A percentile compares a stretch with the other conserved stretches of the same genome.
Conservation (phyloP, 768 basidiomycete species). For the Leccinum incarnatum region DNA sequence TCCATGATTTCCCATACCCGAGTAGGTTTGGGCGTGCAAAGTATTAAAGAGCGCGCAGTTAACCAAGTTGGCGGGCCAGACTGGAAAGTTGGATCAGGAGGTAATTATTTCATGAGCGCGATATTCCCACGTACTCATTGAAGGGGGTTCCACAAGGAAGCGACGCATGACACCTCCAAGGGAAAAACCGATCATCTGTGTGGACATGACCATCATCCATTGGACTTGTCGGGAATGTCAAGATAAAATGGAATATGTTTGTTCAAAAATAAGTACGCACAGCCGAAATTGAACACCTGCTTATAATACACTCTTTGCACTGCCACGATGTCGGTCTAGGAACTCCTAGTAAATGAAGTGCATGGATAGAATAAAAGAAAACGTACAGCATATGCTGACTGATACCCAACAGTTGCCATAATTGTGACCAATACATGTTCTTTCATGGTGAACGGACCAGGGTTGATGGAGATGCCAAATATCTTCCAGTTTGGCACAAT, state of each 20-base stretch:
- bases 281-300: conserved; percentile 52
- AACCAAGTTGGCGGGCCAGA: conserved; percentile 73
- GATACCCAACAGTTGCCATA: conserved; percentile 51
- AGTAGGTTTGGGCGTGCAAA: conserved; percentile 55
- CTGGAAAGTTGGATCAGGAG: conserved; percentile 37
- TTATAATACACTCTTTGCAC: conserved; percentile 71
- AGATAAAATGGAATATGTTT: not conserved
- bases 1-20: conserved; percentile 42
- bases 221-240: conserved; percentile 35
- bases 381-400: conserved; percentile 23
- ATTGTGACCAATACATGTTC: conserved; percentile 71
- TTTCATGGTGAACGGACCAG: conserved; percentile 79
- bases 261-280: conserved; percentile 23
- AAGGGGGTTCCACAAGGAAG: conserved; percentile 62
- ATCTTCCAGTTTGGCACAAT: conserved; percentile 50
- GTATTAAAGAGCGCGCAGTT: conserved; percentile 75
- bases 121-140: conserved; percentile 49
- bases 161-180: conserved; percentile 60
- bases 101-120: not conserved
- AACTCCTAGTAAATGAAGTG: not conserved
- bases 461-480: conserved; percentile 61
- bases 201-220: conserved; percentile 67
- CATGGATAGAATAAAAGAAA: not conserved
- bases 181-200: conserved; percentile 65
- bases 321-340: conserved; percentile 63